Percentiles rank a stretch among this genome's conserved stretches.
Evolutionary conservation across 2,329 filamentous ascomycete genomes (phyloP).

Genomic region (Dactylellina leptospora): DNA sequence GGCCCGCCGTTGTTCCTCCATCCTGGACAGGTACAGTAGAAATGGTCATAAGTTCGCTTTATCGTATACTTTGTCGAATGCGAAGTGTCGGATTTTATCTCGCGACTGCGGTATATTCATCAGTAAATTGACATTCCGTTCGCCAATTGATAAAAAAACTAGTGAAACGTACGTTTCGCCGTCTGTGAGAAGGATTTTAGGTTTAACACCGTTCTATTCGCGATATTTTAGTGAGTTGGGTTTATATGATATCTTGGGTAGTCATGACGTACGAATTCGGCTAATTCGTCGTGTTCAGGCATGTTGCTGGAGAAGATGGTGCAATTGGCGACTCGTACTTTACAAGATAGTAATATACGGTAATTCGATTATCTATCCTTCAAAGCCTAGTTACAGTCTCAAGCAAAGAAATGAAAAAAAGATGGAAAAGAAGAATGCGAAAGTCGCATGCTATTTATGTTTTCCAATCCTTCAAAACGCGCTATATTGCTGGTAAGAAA

Average conservation of each 20-base stretch:
- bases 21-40: constrained; percentile 54
- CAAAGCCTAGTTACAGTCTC: too few relatives aligned
- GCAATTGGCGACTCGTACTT: not conserved
- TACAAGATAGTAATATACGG: too few relatives aligned
- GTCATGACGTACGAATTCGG: constrained; percentile 51
- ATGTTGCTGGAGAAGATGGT: constrained; percentile 4
- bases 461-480: not conserved
- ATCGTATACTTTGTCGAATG: constrained; percentile 52
- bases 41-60: constrained; percentile 54
- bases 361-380: too few relatives aligned
- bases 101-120: constrained; percentile 4
- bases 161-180: constrained; percentile 41
- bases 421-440: not conserved
- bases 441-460: constrained; percentile 17
- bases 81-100: constrained; percentile 53
- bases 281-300: constrained; percentile 48
- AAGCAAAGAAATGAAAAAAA: not conserved
- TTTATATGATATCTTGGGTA: constrained; percentile 6
- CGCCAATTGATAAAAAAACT: too few relatives aligned
- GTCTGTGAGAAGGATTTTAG: constrained; percentile 52
- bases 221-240: not conserved
- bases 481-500: not conserved
- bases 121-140: not conserved
- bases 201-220: constrained; percentile 54
- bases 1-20: constrained; percentile 52